Percentiles rank a stretch among this genome's conserved stretches.
phyloP scores from a whole-genome alignment of 768 basidiomycete genomes.

The Calocybe cyanea region DNA sequence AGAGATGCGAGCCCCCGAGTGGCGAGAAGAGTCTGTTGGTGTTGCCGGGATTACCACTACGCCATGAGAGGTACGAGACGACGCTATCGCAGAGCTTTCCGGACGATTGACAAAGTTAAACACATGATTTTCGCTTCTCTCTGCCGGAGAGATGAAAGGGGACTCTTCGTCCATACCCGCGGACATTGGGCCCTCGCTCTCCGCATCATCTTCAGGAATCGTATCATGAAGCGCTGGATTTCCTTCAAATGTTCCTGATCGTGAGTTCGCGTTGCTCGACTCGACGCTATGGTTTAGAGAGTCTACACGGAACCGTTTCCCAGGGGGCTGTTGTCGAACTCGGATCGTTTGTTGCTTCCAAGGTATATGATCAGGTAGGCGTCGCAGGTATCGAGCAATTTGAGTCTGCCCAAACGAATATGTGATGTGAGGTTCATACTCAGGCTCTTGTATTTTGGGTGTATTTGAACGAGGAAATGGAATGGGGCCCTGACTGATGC shows the following conservation, averaged over 20 bases:
- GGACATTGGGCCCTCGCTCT: background rate
- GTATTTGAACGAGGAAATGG: background rate
- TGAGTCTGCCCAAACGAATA: constrained; percentile 10
- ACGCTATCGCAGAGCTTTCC: constrained; percentile 12
- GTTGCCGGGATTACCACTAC: constrained; percentile 19
- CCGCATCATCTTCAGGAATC: constrained; percentile 17
- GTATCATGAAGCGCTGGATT: constrained; percentile 8
- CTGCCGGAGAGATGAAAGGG: constrained; percentile 12
- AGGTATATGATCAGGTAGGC: constrained; percentile 12
- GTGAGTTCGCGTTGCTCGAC: constrained; percentile 7
- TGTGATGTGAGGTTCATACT: constrained; percentile 7
- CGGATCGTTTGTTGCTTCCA: constrained; percentile 14
- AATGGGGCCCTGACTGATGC: background rate
- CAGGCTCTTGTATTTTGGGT: background rate
- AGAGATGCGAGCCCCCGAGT: background rate
- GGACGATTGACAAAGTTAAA: constrained; percentile 16
- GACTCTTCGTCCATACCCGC: constrained; percentile 11
- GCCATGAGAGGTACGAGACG: constrained; percentile 5
- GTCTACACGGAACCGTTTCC: constrained; percentile 16
- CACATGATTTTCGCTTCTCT: constrained; percentile 12
- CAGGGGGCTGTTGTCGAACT: constrained; percentile 11
- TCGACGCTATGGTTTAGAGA: constrained; percentile 14
- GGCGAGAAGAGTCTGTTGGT: constrained; percentile 14
- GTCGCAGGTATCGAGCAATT: constrained; percentile 13
- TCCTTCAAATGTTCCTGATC: constrained; percentile 4